Base-by-base conservation (phyloP, 116 monocot species). In the Zostera marina region DNA sequence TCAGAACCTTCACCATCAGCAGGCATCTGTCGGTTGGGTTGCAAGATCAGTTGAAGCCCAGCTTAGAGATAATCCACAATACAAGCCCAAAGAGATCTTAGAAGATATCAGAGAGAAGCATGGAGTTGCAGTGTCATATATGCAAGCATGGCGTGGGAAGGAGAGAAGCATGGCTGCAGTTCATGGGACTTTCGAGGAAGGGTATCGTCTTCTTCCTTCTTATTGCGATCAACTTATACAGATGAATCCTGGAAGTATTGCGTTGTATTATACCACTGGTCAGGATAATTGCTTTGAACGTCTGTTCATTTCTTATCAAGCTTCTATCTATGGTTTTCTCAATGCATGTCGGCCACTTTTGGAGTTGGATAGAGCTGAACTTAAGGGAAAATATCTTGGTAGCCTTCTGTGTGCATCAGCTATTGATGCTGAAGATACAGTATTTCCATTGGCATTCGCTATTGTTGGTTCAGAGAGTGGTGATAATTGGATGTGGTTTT, bases 81-180 rank as follows among this genome's bases (percentile, higher is more conserved):
- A 80, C 60, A 98, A 98, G 55, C 98, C 98, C 2, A 98, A 98
- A 68, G 90, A 98, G 70, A 98, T 98, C 62, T 58, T 98, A 73
- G 86, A 98, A 47, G 98, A 90, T 61, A 98, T 98, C 22, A 77
- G 72, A 1, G 86, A 90, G 41, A 76, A 98, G 47, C 98, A 98
- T 67, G 98, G 98, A 11, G 86, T 98, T 26, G 90, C 90, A 22
- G 98, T 98, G 23, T 86, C 90, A 46, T 98, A 98, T 58, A 98
- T 98, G 98, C 98, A 98, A 66, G 98, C 90, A 13, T 98, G 98
- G 98, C 79, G 98, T 53, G 98, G 98, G 8, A 98, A 98, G 57
- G 90, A 98, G 63, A 72, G 98, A 7, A 98, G 98, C 54, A 76
- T 98, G 78, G 98, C 98, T 51, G 80, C 85, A 10, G 80, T 98